phyloP scores from a whole-genome alignment of 768 basidiomycete species.

The Pulveroboletus sp. region DNA sequence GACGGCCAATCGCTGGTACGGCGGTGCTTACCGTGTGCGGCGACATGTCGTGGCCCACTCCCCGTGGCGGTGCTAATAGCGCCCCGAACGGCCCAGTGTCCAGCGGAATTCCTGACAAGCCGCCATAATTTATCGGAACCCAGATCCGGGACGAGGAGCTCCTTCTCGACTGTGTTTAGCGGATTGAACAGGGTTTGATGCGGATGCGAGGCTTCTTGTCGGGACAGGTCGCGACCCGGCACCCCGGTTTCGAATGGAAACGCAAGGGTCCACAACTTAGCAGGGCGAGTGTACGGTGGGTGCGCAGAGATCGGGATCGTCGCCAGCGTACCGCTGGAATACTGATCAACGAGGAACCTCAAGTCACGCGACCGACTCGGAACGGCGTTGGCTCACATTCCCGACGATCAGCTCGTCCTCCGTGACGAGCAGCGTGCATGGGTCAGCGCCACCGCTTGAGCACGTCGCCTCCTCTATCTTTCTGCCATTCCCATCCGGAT shows the following conservation, averaged over 20 bases:
- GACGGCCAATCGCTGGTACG: too few relatives aligned
- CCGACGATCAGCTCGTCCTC: conserved; percentile 59
- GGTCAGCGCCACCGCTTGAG: conserved; percentile 53
- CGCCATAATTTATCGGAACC: conserved; percentile 68
- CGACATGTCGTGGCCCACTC: conserved; percentile 69
- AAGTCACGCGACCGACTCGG: too few relatives aligned
- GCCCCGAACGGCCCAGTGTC: conserved; percentile 48
- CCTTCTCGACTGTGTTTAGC: conserved; percentile 44
- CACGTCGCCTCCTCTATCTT: conserved; percentile 41
- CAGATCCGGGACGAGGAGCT: conserved; percentile 71
- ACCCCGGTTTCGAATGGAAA: conserved; percentile 39
- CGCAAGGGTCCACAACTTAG: conserved; percentile 34
- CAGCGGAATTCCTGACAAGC: conserved; percentile 41
- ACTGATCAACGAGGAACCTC: conserved; percentile 41
- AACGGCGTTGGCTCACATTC: conserved; percentile 77
- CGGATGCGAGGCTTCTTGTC: conserved; percentile 73
- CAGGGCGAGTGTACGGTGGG: conserved; percentile 41
- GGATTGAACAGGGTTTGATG: conserved; percentile 57
- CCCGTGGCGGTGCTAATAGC: conserved; percentile 50
- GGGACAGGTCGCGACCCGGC: conserved; percentile 57
- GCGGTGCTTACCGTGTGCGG: conserved; percentile 53
- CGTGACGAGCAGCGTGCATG: conserved; percentile 59
- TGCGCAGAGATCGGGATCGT: conserved; percentile 51
- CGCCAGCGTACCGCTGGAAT: conserved; percentile 59
- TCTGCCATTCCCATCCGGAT: conserved; percentile 42